Percentiles rank a stretch among this genome's conserved stretches.
Evolutionary conservation across 164 flowering plant species (phyloP).

Genomic region (Liriodendron chinense): DNA sequence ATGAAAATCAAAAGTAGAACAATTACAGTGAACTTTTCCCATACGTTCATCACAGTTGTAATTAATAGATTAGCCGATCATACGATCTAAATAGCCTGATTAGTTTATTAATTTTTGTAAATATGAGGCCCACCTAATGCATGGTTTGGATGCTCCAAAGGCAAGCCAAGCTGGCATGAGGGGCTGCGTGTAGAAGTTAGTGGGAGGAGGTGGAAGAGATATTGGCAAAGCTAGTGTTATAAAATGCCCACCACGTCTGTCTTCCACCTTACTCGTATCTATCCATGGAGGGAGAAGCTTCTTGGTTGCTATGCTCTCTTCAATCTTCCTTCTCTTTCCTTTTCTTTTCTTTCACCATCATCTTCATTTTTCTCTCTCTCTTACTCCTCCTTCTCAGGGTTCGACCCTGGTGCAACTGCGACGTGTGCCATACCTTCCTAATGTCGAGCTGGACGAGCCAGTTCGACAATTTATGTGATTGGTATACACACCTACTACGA

Average conservation of each 20-base stretch:
- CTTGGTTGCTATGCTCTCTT: constrained; percentile 6
- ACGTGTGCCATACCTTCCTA: constrained; percentile 43
- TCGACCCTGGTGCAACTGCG: constrained; percentile 52
- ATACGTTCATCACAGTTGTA: neutral
- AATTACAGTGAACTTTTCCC: no score
- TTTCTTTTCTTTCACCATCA: constrained; percentile 15
- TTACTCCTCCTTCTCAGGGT: constrained; percentile 24
- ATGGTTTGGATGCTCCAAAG: neutral
- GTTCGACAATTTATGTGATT: constrained; percentile 58
- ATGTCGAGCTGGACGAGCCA: constrained; percentile 40
- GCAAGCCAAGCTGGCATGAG: neutral
- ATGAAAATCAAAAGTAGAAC: no score
- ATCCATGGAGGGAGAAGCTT: constrained; percentile 15
- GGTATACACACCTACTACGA: constrained; percentile 56
- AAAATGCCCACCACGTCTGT: neutral
- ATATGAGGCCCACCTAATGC: neutral
- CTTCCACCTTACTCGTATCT: neutral
- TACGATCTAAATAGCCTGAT: neutral
- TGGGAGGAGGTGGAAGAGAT: neutral
- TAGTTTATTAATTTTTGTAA: neutral
- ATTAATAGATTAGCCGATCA: neutral
- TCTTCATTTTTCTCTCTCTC: constrained; percentile 30
- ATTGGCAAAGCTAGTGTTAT: neutral
- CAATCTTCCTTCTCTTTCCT: constrained; percentile 21
- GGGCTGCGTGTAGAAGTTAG: neutral